Evolutionary conservation across 106 monocot species (phyloP), one percentile per base, ranked within the genome.

Genomic region (Amphibolis antarctica): DNA sequence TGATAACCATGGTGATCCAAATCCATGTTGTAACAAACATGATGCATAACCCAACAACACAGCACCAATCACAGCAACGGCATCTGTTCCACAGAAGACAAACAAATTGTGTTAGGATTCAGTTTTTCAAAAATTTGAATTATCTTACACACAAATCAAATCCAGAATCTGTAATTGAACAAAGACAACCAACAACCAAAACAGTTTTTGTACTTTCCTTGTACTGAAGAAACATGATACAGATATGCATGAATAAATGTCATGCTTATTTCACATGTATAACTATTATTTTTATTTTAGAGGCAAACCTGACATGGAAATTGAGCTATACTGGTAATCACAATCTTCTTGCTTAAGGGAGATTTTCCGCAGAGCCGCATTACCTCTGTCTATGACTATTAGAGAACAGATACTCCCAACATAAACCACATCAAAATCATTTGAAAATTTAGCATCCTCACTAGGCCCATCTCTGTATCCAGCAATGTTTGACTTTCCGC

Each of bases 391-490:
- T 57, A 98, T 74, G 49, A 98, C 98, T 13, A 98, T 19, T 66
- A 91, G 70, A 55, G 98, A 98, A 59, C 98, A 98, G 1, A 79
- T 91, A 62, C 81, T 85, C 27, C 74, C 72, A 59, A 91, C 74
- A 71, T 90, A 98, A 9, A 83, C 71, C 49, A 91, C 69, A 74
- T 98, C 98, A 66, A 98, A 98, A 71, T 98, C 91, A 22, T 46
- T 66, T 13, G 98, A 98, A 71, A 98, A 98, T 68, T 87, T 90
- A 4, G 98, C 98, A 78, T 98, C 98, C 67, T 98, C 98, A 36
- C 98, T 98, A 0, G 98, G 98, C 48, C 98, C 98, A 75, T 98
- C 98, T 63, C 84, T 84, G 62, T 91, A 98, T 20, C 98, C 98
- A n/a, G 87, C 85, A 43, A 83, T 58, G 69, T 80, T 91, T 44